phyloP scores from a whole-genome alignment of 169 alveolate genomes.

The Plasmodium fragile region DNA sequence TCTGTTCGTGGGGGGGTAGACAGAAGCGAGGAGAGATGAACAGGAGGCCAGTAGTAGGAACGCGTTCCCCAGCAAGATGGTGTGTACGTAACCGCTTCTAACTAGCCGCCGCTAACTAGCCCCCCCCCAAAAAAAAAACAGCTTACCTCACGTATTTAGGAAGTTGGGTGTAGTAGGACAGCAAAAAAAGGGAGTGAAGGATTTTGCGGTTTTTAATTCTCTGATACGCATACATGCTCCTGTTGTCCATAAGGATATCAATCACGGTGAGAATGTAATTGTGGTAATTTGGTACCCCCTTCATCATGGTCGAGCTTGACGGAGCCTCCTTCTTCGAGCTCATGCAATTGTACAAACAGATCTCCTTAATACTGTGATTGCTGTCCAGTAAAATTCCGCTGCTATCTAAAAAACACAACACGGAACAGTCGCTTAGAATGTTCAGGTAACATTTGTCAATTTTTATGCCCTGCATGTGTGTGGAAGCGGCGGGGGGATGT shows the following conservation, averaged over 20 bases:
- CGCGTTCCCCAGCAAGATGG: neutral
- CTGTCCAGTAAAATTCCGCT: slow-evolving; percentile 35
- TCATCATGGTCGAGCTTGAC: slow-evolving; percentile 2
- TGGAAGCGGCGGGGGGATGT: too few species aligned
- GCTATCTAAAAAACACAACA: slow-evolving; percentile 43
- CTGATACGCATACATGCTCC: slow-evolving; percentile 70
- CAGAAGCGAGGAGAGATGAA: neutral
- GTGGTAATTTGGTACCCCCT: slow-evolving; percentile 8
- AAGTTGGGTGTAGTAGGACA: slow-evolving; percentile 59
- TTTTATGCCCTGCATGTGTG: slow-evolving; percentile 23
- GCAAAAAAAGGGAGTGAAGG: slow-evolving; percentile 36
- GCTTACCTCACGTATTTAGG: slow-evolving; percentile 39
- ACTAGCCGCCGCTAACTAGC: too few species aligned
- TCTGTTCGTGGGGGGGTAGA: neutral
- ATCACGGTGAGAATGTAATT: slow-evolving; percentile 43
- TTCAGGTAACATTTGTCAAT: slow-evolving; percentile 45
- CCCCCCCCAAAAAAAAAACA: neutral
- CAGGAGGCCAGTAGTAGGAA: neutral
- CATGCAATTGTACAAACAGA: slow-evolving; percentile 37
- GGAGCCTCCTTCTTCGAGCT: slow-evolving; percentile 20
- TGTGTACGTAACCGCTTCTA: too few species aligned
- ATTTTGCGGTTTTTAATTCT: slow-evolving; percentile 39
- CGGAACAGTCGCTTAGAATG: slow-evolving; percentile 67
- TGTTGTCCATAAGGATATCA: slow-evolving; percentile 63
- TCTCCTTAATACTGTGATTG: slow-evolving; percentile 61